Evolutionary conservation across 768 basidiomycete species (phyloP).

Genomic region (Psilocybe sp.): DNA sequence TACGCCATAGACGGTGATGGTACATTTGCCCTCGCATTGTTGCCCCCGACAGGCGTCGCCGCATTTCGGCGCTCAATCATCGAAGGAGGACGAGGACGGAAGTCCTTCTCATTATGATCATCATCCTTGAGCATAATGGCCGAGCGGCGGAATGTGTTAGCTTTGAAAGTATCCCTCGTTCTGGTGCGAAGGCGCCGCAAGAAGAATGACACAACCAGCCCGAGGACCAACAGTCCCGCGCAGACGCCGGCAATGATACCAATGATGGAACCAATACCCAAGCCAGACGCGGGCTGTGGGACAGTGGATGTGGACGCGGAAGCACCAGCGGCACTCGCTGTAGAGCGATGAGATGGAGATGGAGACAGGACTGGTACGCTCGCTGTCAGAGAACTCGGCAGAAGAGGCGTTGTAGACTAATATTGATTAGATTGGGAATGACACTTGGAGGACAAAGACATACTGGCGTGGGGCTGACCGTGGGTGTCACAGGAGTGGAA

Average conservation of each 20-base stretch:
- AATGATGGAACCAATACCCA: constrained; percentile 21
- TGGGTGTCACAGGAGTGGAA: too few species aligned
- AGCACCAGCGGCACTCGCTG: too few species aligned
- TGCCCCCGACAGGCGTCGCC: constrained; percentile 9
- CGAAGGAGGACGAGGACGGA: constrained; percentile 25
- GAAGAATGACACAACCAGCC: constrained; percentile 21
- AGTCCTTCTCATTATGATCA: constrained; percentile 11
- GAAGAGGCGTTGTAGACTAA: too few species aligned
- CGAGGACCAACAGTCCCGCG: constrained; percentile 19
- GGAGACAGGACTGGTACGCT: too few species aligned
- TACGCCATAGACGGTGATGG: constrained; percentile 15
- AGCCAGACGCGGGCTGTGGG: constrained; percentile 5
- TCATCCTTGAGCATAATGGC: constrained; percentile 29
- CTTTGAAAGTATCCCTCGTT: constrained; percentile 39
- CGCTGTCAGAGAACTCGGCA: too few species aligned
- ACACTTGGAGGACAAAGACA: too few species aligned
- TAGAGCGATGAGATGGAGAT: too few species aligned
- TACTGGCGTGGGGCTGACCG: too few species aligned
- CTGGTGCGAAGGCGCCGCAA: constrained; percentile 34
- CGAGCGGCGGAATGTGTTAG: constrained; percentile 52
- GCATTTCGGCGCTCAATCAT: constrained; percentile 28
- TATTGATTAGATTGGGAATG: too few species aligned
- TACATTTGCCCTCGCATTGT: background rate
- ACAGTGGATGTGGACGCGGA: background rate
- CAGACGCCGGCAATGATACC: constrained; percentile 24